These are phyloP conservation scores for Camelina laxa DNA, from an alignment of 345 rosid species.

Conservation along the genomic window DNA sequence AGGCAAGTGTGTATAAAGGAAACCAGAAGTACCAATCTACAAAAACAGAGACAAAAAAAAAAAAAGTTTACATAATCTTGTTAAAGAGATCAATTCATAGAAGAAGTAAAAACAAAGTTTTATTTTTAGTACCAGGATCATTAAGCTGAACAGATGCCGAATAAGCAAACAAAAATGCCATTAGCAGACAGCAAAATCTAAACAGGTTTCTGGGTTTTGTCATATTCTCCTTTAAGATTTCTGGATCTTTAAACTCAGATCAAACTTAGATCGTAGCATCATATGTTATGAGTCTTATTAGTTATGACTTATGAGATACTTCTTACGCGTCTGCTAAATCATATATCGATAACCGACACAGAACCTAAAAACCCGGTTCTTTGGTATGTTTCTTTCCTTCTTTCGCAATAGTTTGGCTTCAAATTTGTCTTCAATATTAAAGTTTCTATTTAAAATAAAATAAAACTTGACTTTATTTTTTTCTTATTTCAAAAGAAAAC, in stretches of 20 bases:
- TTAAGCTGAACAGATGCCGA: constrained; percentile 86
- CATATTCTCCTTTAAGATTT: constrained; percentile 34
- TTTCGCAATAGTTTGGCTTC: no score
- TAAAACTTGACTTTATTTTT: no score
- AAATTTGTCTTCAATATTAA: no score
- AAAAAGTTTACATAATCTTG: neutral
- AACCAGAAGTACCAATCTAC: constrained; percentile 91
- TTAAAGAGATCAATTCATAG: neutral
- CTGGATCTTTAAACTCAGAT: constrained; percentile 20
- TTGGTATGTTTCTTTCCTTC: neutral
- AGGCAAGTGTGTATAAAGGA: constrained; percentile 70
- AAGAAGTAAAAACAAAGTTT: neutral
- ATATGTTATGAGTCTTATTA: no score
- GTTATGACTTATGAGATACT: no score
- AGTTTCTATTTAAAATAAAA: no score
- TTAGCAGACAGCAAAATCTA: constrained; percentile 55
- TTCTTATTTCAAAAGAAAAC: no score
- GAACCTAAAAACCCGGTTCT: constrained; percentile 17
- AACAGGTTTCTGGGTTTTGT: constrained; percentile 45
- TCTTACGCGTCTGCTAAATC: neutral
- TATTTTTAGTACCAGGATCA: constrained; percentile 61
- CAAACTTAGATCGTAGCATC: neutral
- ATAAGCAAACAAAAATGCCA: constrained; percentile 73
- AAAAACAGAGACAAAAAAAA: neutral
- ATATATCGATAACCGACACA: neutral